Conservation (phyloP, 1,284 basidiomycete genomes). For the Schizophyllum commune region DNA sequence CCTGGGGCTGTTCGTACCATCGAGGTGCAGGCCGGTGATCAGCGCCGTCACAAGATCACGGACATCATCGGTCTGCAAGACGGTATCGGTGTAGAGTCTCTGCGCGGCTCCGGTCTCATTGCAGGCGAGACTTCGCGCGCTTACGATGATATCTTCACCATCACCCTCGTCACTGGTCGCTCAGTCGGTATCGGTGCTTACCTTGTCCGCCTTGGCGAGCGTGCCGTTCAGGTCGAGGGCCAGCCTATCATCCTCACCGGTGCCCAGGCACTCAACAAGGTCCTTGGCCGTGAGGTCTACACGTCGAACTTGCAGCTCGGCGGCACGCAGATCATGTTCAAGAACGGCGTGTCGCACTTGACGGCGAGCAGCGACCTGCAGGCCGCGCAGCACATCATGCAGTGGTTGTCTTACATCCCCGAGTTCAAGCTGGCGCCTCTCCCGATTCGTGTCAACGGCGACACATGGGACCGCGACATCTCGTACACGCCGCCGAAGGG, state of each 20-base stretch:
- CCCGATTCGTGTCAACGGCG: slow-evolving; percentile 65
- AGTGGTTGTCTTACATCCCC: slow-evolving; percentile 95
- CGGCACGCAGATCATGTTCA: slow-evolving; percentile 99
- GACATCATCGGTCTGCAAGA: slow-evolving; percentile 96
- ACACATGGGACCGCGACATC: slow-evolving; percentile 92
- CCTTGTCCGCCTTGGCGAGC: slow-evolving; percentile 95
- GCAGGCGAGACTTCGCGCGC: slow-evolving; percentile 98
- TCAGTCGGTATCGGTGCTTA: slow-evolving; percentile 99
- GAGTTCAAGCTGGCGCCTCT: slow-evolving; percentile 71
- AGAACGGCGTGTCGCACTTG: slow-evolving; percentile 97
- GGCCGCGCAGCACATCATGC: slow-evolving; percentile 86
- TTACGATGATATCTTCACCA: slow-evolving; percentile 99
- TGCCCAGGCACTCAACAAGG: slow-evolving; percentile 96
- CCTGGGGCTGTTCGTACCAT: slow-evolving; percentile 73
- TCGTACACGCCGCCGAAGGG: slow-evolving; percentile 89
- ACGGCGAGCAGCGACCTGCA: slow-evolving; percentile 93
- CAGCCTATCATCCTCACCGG: slow-evolving; percentile 99
- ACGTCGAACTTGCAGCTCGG: slow-evolving; percentile 98
- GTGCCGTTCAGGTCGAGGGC: slow-evolving; percentile 97
- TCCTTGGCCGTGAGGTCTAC: slow-evolving; percentile 97
- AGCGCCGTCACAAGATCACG: slow-evolving; percentile 88
- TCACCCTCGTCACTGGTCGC: slow-evolving; percentile 96
- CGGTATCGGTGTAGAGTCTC: slow-evolving; percentile 96
- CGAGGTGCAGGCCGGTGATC: slow-evolving; percentile 82
- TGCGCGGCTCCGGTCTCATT: slow-evolving; percentile 95